phyloP scores from a whole-genome alignment of 2,329 filamentous ascomycete species.

The Pseudopithomyces chartarum region DNA sequence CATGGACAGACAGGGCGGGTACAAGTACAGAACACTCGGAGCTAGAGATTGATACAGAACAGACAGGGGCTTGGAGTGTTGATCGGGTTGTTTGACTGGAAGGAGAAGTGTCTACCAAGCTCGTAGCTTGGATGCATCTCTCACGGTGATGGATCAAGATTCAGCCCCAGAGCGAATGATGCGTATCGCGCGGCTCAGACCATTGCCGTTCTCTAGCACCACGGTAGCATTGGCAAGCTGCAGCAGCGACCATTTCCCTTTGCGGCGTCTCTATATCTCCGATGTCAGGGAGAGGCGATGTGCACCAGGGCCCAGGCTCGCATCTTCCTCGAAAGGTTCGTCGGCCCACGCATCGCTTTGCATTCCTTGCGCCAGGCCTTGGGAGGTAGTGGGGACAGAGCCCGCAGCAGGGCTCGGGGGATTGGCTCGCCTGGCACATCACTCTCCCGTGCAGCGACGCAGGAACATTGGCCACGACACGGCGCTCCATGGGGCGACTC shows the following conservation, averaged over 20 bases:
- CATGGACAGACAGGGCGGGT: constrained; percentile 32
- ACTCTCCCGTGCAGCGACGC: constrained; percentile 47
- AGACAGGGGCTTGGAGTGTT: constrained; percentile 32
- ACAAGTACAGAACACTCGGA: constrained; percentile 39
- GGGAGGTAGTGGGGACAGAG: constrained; percentile 25
- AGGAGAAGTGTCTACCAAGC: constrained; percentile 44
- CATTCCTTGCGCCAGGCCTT: constrained; percentile 46
- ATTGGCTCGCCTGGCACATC: constrained; percentile 41
- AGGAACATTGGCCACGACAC: constrained; percentile 49
- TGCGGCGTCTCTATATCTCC: constrained; percentile 48
- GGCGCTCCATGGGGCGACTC: constrained; percentile 40
- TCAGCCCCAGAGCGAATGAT: constrained; percentile 52
- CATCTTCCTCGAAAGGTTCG: constrained; percentile 39
- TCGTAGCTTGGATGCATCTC: constrained; percentile 41
- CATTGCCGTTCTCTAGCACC: constrained; percentile 49
- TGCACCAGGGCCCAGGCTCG: constrained; percentile 44
- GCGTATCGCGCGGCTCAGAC: constrained; percentile 52
- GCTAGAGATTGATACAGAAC: constrained; percentile 44
- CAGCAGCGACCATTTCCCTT: constrained; percentile 52
- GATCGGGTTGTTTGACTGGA: constrained; percentile 47
- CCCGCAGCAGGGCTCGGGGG: constrained; percentile 24
- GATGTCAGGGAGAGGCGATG: constrained; percentile 45
- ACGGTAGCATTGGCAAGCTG: constrained; percentile 54
- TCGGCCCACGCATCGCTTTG: constrained; percentile 39
- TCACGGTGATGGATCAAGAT: constrained; percentile 46